Evolutionary conservation across 2,329 filamentous ascomycete species (phyloP), one percentile per base, ranked within the genome.

Genomic region (Phaeosphaeriaceae sp.): DNA sequence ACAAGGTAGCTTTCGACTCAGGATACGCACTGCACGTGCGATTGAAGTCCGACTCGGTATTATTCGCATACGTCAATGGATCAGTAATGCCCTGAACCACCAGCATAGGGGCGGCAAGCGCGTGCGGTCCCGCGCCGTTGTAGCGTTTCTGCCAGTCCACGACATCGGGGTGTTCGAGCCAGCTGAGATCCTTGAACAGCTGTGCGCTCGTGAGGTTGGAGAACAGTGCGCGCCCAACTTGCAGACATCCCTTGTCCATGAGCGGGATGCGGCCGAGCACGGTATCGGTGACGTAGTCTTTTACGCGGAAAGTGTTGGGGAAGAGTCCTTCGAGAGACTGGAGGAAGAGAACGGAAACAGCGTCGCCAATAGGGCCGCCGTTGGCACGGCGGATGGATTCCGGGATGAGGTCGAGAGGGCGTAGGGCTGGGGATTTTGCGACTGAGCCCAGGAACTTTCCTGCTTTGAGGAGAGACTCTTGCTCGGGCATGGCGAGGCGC

Each of bases 61-160:
- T 68, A 25, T 65, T 64, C 13, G 60, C 62, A 42, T 69, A 68
- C 1, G 56, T 57, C 11, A 67, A 48, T 3, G 45, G 25, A 36
- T 69, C 66, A 0, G 46, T 48, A 3, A 62, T 13, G 17, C 66
- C 61, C 48, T 48, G 46, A n/a, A 48, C 46, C 15, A 70, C 67
- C 4, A 68, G 51, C 65, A 70, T 65, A 4, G 65, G 63, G 21
- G 65, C 65, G 19, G 67, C 63, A n/a, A 70, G 56, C 10, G 61
- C 52, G 48, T 70, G 59, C 11, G 62, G 61, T 2, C 65, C 67
- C 13, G 59, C 63, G 33, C 67, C 65, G n/a, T 68, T 68, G 51
- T 63, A 68, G 13, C 60, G 57, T 20, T 65, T 60, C 46, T 69
- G 63, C 67, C 65, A 68, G 44, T 65, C 58, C 3, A 68, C 53